These are phyloP conservation scores for Omphalotus olearius DNA, from an alignment of 1,284 basidiomycete species.

Conservation along the genomic window DNA sequence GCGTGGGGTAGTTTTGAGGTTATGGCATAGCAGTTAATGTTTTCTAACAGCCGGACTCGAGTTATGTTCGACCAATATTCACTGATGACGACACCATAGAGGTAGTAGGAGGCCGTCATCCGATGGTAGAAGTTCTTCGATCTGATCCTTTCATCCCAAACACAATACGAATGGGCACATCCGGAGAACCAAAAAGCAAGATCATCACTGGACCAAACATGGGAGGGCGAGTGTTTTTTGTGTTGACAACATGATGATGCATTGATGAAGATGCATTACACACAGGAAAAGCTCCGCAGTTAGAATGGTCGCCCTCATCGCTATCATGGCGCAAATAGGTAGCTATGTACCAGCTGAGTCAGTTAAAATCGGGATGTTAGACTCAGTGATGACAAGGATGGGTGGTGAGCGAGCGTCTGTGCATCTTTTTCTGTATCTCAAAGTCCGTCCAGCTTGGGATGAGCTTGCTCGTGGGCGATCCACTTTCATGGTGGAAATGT, in stretches of 20 bases:
- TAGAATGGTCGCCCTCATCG: constrained; percentile 70
- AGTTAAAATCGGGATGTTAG: constrained; percentile 73
- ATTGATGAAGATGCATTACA: background rate
- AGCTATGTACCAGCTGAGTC: constrained; percentile 72
- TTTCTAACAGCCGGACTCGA: constrained; percentile 26
- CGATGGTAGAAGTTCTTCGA: constrained; percentile 76
- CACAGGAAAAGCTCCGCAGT: constrained; percentile 72
- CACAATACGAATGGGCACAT: constrained; percentile 49
- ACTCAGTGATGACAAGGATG: constrained; percentile 86
- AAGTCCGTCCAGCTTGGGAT: constrained; percentile 63
- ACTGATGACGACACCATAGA: constrained; percentile 56
- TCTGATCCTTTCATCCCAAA: constrained; percentile 83
- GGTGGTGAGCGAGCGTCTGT: constrained; percentile 45
- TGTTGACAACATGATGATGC: background rate
- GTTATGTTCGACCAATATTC: constrained; percentile 69
- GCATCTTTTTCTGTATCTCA: constrained; percentile 1
- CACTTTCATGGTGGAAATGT: constrained; percentile 96
- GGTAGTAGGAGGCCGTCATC: constrained; percentile 73
- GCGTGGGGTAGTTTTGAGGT: background rate
- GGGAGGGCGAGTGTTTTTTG: constrained; percentile 46
- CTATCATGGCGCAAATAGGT: constrained; percentile 67
- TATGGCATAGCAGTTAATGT: background rate
- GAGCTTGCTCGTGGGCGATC: constrained; percentile 81
- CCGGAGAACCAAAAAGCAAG: constrained; percentile 52
- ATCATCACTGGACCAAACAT: constrained; percentile 85